These are phyloP conservation scores for Paramarasmius palmivorus DNA, from an alignment of 1,284 basidiomycete species.

Conservation along the genomic window DNA sequence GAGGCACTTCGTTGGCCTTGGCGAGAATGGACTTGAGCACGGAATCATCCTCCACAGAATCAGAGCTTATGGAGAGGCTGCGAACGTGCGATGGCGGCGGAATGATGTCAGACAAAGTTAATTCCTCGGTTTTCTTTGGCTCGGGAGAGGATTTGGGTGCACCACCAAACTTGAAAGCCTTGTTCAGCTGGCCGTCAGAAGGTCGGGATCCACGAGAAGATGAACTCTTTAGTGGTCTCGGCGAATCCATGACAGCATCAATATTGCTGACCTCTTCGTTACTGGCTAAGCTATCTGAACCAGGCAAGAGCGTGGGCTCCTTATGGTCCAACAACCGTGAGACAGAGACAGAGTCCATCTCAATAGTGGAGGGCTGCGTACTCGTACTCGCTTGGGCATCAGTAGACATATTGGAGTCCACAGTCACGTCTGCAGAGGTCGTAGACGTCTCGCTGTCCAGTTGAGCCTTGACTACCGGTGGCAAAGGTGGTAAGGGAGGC, in stretches of 20 bases:
- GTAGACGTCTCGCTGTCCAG: neutral
- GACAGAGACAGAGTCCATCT: conserved; percentile 28
- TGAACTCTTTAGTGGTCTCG: conserved; percentile 20
- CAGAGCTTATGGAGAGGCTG: conserved; percentile 45
- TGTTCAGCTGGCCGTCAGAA: conserved; percentile 66
- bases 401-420: conserved; percentile 7
- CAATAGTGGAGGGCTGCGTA: conserved; percentile 11
- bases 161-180: conserved; percentile 73
- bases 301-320: conserved; percentile 38
- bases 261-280: conserved; percentile 15
- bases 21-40: conserved; percentile 62
- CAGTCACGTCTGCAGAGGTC: neutral
- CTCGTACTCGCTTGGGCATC: conserved; percentile 6
- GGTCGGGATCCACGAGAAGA: conserved; percentile 44
- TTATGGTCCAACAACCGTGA: conserved; percentile 33
- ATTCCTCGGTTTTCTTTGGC: conserved; percentile 25
- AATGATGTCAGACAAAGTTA: conserved; percentile 74
- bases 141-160: conserved; percentile 31
- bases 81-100: conserved; percentile 57
- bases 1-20: conserved; percentile 38
- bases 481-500: conserved; percentile 44
- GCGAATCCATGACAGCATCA: conserved; percentile 11
- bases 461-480: conserved; percentile 14
- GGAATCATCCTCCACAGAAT: conserved; percentile 52
- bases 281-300: conserved; percentile 32